These are phyloP conservation scores for Phytophthora sansomeana DNA, from an alignment of 352 stramenopile species.

Conservation along the genomic window DNA sequence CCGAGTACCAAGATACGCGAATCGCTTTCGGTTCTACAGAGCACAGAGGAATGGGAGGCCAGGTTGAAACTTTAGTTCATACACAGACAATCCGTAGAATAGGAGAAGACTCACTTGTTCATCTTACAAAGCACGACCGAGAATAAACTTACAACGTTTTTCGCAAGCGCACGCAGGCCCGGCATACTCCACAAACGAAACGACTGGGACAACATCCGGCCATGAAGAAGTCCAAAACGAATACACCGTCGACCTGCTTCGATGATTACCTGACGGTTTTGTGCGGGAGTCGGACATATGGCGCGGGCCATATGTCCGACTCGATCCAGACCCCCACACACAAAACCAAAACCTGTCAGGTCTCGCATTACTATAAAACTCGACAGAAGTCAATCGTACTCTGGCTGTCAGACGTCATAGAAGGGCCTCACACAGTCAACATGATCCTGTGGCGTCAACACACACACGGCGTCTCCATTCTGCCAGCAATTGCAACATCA, in stretches of 20 bases:
- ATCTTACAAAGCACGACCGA: conserved; percentile 74
- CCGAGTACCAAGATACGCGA: conserved; percentile 49
- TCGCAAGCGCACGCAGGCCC: conserved; percentile 32
- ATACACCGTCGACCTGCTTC: conserved; percentile 59
- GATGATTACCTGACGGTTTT: too few species aligned
- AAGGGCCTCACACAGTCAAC: conserved; percentile 59
- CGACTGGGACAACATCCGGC: conserved; percentile 63
- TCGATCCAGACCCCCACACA: conserved; percentile 74
- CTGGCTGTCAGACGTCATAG: conserved; percentile 65
- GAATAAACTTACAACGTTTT: conserved; percentile 43
- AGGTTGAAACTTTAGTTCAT: background rate
- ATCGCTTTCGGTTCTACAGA: conserved; percentile 56
- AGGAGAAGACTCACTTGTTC: conserved; percentile 35
- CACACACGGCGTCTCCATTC: conserved; percentile 42
- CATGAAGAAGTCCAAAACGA: conserved; percentile 70
- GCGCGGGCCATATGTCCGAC: conserved; percentile 83
- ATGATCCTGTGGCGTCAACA: conserved; percentile 77
- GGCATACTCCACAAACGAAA: conserved; percentile 61
- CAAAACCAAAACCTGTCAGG: background rate
- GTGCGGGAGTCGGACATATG: too few species aligned
- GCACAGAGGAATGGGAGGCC: background rate
- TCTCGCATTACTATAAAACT: background rate
- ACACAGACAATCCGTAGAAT: too few species aligned
- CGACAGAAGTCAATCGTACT: conserved; percentile 39
- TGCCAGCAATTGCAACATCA: conserved; percentile 11